Percentiles rank a stretch among this genome's conserved stretches.
Evolutionary conservation across 2,329 filamentous ascomycete genomes (phyloP).

Genomic region (Penicillium sp.): DNA sequence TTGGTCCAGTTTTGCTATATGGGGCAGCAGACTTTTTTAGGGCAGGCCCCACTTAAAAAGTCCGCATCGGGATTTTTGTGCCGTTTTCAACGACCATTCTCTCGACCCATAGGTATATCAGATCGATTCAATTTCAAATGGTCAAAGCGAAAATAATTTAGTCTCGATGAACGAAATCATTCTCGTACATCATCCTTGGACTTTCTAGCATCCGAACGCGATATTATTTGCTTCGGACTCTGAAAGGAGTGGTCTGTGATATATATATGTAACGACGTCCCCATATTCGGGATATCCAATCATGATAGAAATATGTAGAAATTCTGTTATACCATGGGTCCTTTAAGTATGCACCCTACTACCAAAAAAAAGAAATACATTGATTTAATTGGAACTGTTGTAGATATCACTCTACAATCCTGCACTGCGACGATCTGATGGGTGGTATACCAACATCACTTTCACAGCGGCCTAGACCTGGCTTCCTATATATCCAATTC

Average conservation of each 20-base stretch:
- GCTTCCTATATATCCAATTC: no score
- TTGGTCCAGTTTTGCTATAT: not conserved
- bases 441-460: not conserved
- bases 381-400: no score
- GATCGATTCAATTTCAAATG: not conserved
- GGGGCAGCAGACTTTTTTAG: not conserved
- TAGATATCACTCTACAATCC: not conserved
- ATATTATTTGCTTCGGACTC: not conserved
- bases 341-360: no score
- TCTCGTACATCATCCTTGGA: not conserved
- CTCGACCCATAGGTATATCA: not conserved
- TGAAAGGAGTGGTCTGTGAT: not conserved
- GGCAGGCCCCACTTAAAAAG: not conserved
- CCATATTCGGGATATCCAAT: not conserved
- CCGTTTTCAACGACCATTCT: not conserved
- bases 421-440: not conserved
- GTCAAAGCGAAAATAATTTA: not conserved
- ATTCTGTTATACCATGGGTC: no score
- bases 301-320: not conserved
- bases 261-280: not conserved
- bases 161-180: not conserved
- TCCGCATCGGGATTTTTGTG: not conserved
- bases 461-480: no score
- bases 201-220: not conserved
- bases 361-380: no score